Evolutionary conservation across 441 rosid species (phyloP), one percentile per base, ranked within the genome.

Genomic region (Erodium trifolium): DNA sequence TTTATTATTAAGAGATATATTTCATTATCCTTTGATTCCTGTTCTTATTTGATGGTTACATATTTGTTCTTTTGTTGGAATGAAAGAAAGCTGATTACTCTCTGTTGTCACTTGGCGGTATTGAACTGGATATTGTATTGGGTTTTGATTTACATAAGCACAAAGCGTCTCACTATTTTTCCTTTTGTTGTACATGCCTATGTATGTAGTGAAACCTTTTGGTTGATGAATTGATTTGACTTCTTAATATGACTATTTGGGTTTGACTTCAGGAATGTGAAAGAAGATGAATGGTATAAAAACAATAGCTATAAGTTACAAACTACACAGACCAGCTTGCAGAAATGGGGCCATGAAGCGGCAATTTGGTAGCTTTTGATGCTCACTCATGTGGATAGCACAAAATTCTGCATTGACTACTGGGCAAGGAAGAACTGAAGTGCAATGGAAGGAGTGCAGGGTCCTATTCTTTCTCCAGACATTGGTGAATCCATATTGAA

Each of bases 391-490:
- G 70, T 68, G 72, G 66, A 29, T 29, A 27, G 60, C 57, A 78
- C 65, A 31, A 80, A 77, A 67, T 41, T 71, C 68, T 70, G 71
- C 45, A 70, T 69, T 73, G 74, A 70, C 37, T 69, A 27, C 11
- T 66, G 67, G 72, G 74, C 67, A 29, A 77, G 72, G 66, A 73
- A 62, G 68, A 62, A 17, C 49, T 64, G 47, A 47, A 75, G 67
- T 49, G 37, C 63, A 67, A 87, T 89, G 96, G 86, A 81, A 70
- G 87, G 75, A 66, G 69, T 83, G 66, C 67, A 41, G 18, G 82
- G 78, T 74, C 82, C 76, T 34, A 69, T 55, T 63, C 27, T 74
- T 13, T 71, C 77, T 63, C 70, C 76, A 1, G 72, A 68, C 57
- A 68, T 75, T 74, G 79, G 77, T 1, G 90, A 81, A 68, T 76